Percentiles rank a stretch among this genome's conserved stretches.
phyloP scores from a whole-genome alignment of 2,329 filamentous ascomycete genomes.

The Fusarium graminum region DNA sequence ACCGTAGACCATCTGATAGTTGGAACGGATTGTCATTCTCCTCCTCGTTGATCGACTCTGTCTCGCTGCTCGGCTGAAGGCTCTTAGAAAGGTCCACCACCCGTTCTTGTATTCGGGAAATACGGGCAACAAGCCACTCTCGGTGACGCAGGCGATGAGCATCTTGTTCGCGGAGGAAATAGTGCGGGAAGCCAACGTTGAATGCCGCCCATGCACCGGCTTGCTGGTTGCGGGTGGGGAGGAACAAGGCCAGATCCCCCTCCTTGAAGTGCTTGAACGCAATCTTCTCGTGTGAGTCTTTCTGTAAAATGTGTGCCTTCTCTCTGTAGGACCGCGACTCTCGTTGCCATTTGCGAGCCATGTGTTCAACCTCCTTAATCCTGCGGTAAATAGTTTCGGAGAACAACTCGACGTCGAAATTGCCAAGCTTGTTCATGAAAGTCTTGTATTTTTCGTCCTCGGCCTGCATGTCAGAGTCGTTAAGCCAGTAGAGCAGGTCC shows the following conservation, averaged over 20 bases:
- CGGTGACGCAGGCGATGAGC: conserved; percentile 84
- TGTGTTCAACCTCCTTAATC: conserved; percentile 92
- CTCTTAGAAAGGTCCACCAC: conserved; percentile 92
- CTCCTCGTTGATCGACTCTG: conserved; percentile 67
- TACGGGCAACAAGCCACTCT: conserved; percentile 97
- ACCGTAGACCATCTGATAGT: conserved; percentile 91
- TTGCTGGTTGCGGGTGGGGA: conserved; percentile 93
- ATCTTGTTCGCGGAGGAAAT: conserved; percentile 95
- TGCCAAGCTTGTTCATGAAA: conserved; percentile 79
- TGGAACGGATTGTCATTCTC: conserved; percentile 98
- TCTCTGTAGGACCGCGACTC: conserved; percentile 90
- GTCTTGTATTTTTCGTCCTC: conserved; percentile 81
- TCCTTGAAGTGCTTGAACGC: conserved; percentile 97
- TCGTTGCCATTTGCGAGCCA: conserved; percentile 92
- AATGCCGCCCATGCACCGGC: conserved; percentile 98
- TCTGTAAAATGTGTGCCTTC: conserved; percentile 82
- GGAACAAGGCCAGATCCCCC: conserved; percentile 91
- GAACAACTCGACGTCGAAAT: conserved; percentile 87
- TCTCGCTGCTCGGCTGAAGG: conserved; percentile 65
- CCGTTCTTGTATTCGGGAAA: conserved; percentile 89
- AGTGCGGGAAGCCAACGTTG: conserved; percentile 97
- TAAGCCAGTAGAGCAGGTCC: conserved; percentile 85
- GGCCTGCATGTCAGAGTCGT: conserved; percentile 71
- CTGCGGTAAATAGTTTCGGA: conserved; percentile 88
- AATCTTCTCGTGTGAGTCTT: conserved; percentile 94